phyloP scores from a whole-genome alignment of 495 filamentous ascomycete species.

The Penicillium salamii region DNA sequence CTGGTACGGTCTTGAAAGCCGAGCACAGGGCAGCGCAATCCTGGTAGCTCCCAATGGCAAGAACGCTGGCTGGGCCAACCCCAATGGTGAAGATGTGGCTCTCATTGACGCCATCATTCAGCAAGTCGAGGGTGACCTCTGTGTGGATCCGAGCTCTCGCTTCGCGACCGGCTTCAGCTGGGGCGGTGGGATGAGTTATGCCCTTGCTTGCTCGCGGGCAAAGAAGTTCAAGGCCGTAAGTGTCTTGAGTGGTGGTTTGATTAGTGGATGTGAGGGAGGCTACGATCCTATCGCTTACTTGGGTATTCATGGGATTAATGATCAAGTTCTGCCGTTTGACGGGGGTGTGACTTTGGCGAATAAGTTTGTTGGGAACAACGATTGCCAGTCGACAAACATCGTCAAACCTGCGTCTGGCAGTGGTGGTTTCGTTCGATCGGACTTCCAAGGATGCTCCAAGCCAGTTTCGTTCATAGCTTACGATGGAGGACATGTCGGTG shows the following conservation, averaged over 20 bases:
- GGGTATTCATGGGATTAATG: slow-evolving; percentile 39
- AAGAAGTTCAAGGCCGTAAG: slow-evolving; percentile 43
- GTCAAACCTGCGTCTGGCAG: slow-evolving; percentile 10
- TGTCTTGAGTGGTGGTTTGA: slow-evolving; percentile 37
- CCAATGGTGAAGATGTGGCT: slow-evolving; percentile 38
- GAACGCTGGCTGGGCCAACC: slow-evolving; percentile 44
- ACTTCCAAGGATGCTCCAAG: slow-evolving; percentile 10
- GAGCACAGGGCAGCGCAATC: slow-evolving; percentile 36
- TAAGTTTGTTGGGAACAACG: slow-evolving; percentile 38
- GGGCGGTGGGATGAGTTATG: slow-evolving; percentile 48
- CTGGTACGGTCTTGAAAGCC: slow-evolving; percentile 37
- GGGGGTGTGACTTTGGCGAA: slow-evolving; percentile 35
- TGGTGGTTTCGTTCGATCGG: slow-evolving; percentile 3
- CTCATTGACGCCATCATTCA: slow-evolving; percentile 40
- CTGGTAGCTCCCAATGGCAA: slow-evolving; percentile 42
- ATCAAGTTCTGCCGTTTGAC: slow-evolving; percentile 35
- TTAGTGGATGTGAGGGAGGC: slow-evolving; percentile 40
- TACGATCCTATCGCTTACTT: slow-evolving; percentile 43
- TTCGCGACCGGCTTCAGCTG: slow-evolving; percentile 51
- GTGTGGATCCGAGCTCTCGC: slow-evolving; percentile 40
- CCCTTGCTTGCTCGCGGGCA: slow-evolving; percentile 41
- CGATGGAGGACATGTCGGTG: slow-evolving; percentile 18
- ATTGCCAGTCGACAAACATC: slow-evolving; percentile 22
- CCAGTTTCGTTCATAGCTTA: slow-evolving; percentile 19
- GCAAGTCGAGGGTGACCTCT: slow-evolving; percentile 38